Evolutionary conservation across 495 filamentous ascomycete species (phyloP).

Genomic region (Daldinia caldariorum): DNA sequence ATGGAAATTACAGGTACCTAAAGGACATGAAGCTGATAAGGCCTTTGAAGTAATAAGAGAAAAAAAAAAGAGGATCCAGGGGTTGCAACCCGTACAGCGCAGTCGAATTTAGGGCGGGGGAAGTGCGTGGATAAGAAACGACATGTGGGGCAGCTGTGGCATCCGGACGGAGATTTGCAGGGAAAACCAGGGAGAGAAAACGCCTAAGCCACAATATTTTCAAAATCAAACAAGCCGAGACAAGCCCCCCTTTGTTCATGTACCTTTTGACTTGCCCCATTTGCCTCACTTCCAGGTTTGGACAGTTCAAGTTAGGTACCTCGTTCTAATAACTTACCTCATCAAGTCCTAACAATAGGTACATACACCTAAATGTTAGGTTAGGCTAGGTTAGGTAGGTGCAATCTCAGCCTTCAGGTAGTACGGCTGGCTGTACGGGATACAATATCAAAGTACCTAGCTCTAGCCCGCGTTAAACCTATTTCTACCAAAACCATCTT

Average conservation of each 20-base stretch:
- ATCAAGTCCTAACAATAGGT: background rate
- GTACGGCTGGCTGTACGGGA: background rate
- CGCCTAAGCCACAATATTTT: slow-evolving; percentile 16
- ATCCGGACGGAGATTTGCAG: background rate
- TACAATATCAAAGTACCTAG: slow-evolving; percentile 26
- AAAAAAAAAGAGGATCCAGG: slow-evolving; percentile 13
- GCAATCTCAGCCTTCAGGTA: too few species aligned
- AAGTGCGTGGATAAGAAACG: slow-evolving; percentile 14
- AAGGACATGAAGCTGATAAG: slow-evolving; percentile 7
- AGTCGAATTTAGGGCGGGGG: slow-evolving; percentile 22
- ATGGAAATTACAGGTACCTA: background rate
- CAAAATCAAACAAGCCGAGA: background rate
- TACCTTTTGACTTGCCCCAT: background rate
- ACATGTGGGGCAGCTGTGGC: slow-evolving; percentile 1
- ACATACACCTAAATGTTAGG: background rate
- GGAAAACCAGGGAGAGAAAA: background rate
- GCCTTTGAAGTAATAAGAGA: background rate
- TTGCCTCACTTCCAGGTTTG: background rate
- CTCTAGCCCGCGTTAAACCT: slow-evolving; percentile 42
- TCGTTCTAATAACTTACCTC: background rate
- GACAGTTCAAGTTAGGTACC: too few species aligned
- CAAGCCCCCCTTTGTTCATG: slow-evolving; percentile 1
- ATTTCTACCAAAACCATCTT: slow-evolving; percentile 42
- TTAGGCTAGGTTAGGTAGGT: background rate
- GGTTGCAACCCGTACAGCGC: slow-evolving; percentile 8